Evolutionary conservation across 1,139 yeast species (phyloP).

Genomic region (Blastobotrys persicus): DNA sequence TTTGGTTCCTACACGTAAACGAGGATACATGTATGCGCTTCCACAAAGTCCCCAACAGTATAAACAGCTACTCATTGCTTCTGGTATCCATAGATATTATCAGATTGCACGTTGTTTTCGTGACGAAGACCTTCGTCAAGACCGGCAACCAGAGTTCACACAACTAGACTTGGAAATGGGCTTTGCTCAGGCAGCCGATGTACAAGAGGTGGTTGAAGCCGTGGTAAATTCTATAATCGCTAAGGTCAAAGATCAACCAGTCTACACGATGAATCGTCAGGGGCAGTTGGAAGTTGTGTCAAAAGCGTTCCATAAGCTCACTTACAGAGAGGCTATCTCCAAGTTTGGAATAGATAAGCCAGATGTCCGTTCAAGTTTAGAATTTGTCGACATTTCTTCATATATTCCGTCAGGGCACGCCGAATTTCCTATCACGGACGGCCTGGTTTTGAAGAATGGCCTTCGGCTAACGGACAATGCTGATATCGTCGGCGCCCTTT

Average conservation of each 20-base stretch:
- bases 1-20: constrained; percentile 79
- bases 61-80: constrained; percentile 90
- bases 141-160: constrained; percentile 96
- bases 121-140: constrained; percentile 92
- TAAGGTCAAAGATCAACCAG: background rate
- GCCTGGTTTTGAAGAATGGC: constrained; percentile 56
- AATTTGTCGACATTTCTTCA: constrained; percentile 49
- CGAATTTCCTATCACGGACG: constrained; percentile 67
- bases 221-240: constrained; percentile 45
- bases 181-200: constrained; percentile 67
- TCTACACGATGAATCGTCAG: background rate
- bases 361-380: constrained; percentile 60
- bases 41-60: constrained; percentile 99
- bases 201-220: constrained; percentile 61
- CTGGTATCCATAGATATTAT: constrained; percentile 82
- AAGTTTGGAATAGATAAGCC: constrained; percentile 93
- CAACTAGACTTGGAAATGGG: constrained; percentile 95
- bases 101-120: constrained; percentile 93
- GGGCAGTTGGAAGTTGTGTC: background rate
- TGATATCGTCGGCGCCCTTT: constrained; percentile 41
- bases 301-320: constrained; percentile 33
- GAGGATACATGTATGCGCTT: constrained; percentile 69
- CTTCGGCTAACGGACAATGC: constrained; percentile 27
- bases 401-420: constrained; percentile 42
- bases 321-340: constrained; percentile 67